A percentile compares a stretch with the other conserved stretches of the same genome.
These are phyloP conservation scores for Brassica nigra DNA, from an alignment of 345 rosid genomes.

Conservation along the genomic window DNA sequence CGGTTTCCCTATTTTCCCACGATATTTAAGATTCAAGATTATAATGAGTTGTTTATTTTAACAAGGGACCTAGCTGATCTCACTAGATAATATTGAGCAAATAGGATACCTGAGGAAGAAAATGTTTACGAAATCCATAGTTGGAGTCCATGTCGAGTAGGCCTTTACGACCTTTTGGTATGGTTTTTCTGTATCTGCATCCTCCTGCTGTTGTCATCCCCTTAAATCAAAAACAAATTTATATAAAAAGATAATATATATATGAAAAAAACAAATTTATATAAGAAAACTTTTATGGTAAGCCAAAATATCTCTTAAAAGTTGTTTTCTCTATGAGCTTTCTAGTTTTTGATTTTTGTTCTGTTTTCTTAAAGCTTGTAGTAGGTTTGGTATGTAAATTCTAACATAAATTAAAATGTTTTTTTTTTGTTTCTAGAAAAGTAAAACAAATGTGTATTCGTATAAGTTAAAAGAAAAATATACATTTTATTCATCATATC, in stretches of 20 bases:
- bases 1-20: conserved; percentile 64
- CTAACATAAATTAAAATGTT: background rate
- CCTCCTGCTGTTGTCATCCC: conserved; percentile 70
- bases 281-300: background rate
- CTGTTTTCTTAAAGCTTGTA: background rate
- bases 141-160: conserved; percentile 65
- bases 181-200: conserved; percentile 87
- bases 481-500: no score
- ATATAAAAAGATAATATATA: background rate
- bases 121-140: conserved; percentile 67
- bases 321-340: no score
- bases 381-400: background rate
- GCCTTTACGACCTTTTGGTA: conserved; percentile 71
- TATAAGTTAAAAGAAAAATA: background rate
- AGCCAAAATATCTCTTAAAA: no score
- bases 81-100: background rate
- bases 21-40: background rate
- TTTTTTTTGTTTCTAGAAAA: no score
- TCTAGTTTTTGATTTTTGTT: no score
- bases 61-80: background rate
- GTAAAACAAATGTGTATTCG: no score
- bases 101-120: conserved; percentile 71
- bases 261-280: background rate
- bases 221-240: conserved; percentile 34
- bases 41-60: background rate